Base-by-base conservation (phyloP, 352 stramenopile genomes). In the Phytophthora multivora region DNA sequence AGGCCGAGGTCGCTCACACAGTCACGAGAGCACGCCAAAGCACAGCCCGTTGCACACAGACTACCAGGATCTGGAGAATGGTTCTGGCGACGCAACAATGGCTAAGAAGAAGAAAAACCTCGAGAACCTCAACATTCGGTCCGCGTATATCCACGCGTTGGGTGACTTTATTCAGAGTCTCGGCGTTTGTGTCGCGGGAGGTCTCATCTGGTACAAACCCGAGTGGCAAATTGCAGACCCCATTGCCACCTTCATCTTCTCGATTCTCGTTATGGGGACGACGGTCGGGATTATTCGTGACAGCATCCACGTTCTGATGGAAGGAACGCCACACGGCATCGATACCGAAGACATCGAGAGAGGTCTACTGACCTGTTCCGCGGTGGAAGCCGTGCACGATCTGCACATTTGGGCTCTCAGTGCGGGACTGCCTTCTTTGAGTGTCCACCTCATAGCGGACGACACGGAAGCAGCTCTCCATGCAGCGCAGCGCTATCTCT, bases 341-440 rank as follows among this genome's bases (percentile, higher is more conserved):
- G 71, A 97, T 58, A 76, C 79, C 52, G 62, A 81, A 11, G 71
- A 94, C 39, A 86, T 98, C 15, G 80, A 90, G 42, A 21, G 82
- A 23, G 81, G 71, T 0, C 82, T 98, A 45, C 63, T 55, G n/a
- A 54, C 28, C 21, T 82, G 98, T 40, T 35, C 71, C 12, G 80
- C 85, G 3, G 93, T 99, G 3, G 56, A 77, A 2, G 81, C 96
- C 55, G 90, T 98, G 6, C 96, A 99, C 74, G 93, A 99, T 70
- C 75, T 99, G 48, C 97, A 99, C 79, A 96, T 99, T 61, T 99
- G 97, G 97, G 94, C 75, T 42, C 88, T 99, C 47, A 98, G 88
- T 26, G 82, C 96, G 9, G 93, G 94, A 1, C 55, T 91, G 33
- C 75, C 78, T 7, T 86, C 87, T 19, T 72, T 99, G 23, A 97